Evolutionary conservation across 208 protist species (phyloP), one percentile per base, ranked within the genome.

Genomic region (Wallacemonas sp.): DNA sequence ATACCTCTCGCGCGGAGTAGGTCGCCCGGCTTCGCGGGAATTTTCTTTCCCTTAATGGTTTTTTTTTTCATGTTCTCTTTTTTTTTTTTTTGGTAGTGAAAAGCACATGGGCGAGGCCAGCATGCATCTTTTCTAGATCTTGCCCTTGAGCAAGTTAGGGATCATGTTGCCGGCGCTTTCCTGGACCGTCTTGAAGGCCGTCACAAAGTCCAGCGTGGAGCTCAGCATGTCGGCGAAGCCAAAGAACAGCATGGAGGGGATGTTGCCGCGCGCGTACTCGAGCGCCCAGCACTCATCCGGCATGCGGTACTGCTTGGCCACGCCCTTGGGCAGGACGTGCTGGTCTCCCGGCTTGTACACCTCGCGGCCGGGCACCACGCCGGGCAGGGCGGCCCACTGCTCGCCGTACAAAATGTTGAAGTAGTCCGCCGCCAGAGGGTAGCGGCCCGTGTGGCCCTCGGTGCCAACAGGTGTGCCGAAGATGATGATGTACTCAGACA

Each of bases 401-500:
- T 97, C 94, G 10, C 94, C 94, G 55, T 93, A 81, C 18, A 97
- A 75, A 46, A 98, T 95, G 44, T 77, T 96, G 74, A 97, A 97
- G 69, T 87, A 98, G 68, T 95, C 89, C 32, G 94, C 90, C 14
- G 86, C 84, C 65, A 88, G 84, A 52, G 77, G 83, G 68, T 86
- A 88, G 29, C 92, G 87, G 49, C 94, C 94, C 14, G 84, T 88
- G 87, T 97, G 89, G 25, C 92, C 94, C 65, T 98, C 86, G 3
- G 94, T 97, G 23, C 94, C 91, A 14, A 92, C 74, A 4, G 87
- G 44, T 1, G 92, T 90, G 52, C 91, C 94, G 65, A 98, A 98
- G 57, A 98, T 93, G 64, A 98, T 97, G 52, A 98, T 48, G 81
- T 97, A 96, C 82, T 97, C 89, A 14, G 89, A 92, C 66, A 97